Conservation (phyloP, 2,329 filamentous ascomycete genomes). For the Dothiorella sarmentorum region DNA sequence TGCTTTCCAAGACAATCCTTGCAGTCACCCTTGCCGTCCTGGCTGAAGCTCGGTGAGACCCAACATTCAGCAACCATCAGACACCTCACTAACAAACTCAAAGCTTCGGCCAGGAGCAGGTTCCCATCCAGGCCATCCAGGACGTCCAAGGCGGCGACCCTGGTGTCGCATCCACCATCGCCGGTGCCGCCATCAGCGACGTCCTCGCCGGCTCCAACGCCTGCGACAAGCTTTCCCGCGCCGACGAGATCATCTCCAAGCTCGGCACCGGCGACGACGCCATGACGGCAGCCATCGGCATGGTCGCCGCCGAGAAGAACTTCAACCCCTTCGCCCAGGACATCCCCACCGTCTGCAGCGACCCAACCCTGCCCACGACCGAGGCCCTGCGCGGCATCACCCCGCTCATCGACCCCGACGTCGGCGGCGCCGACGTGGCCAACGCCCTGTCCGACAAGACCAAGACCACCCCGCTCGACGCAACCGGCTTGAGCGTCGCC, state of each 20-base stretch:
- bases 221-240: slow-evolving; percentile 63
- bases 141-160: slow-evolving; percentile 54
- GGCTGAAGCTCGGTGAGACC: slow-evolving; percentile 30
- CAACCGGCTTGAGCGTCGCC: slow-evolving; percentile 61
- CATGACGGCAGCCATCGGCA: slow-evolving; percentile 58
- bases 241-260: slow-evolving; percentile 60
- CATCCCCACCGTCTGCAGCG: slow-evolving; percentile 61
- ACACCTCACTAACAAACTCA: background rate
- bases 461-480: slow-evolving; percentile 53
- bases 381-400: slow-evolving; percentile 62
- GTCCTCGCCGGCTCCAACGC: slow-evolving; percentile 64
- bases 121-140: slow-evolving; percentile 53
- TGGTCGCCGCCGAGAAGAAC: slow-evolving; percentile 69
- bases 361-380: slow-evolving; percentile 60
- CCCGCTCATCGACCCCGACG: slow-evolving; percentile 63
- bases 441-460: slow-evolving; percentile 59
- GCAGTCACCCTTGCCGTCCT: slow-evolving; percentile 20
- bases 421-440: slow-evolving; percentile 54
- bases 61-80: background rate
- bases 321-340: slow-evolving; percentile 64
- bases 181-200: slow-evolving; percentile 58
- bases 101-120: slow-evolving; percentile 62
- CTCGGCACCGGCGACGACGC: slow-evolving; percentile 60
- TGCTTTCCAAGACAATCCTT: background rate
- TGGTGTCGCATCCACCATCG: slow-evolving; percentile 61